A percentile compares a stretch with the other conserved stretches of the same genome.
Evolutionary conservation across 2,329 filamentous ascomycete species (phyloP).

Genomic region (Colletotrichum sp.): DNA sequence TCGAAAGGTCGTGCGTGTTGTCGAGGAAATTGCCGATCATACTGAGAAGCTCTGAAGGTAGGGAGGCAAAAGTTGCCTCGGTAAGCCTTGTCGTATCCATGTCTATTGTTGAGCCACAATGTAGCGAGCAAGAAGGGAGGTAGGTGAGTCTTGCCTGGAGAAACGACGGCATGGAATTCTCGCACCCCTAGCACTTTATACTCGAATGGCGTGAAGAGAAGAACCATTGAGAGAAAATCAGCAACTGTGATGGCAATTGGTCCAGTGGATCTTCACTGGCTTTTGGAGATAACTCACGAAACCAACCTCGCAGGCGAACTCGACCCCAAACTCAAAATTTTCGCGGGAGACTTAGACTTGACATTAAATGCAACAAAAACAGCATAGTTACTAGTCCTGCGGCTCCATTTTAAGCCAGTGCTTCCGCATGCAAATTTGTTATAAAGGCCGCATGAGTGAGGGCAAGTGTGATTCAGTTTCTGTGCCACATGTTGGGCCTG

Average conservation of each 20-base stretch:
- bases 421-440: too few species aligned
- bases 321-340: background rate
- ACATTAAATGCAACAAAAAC: too few species aligned
- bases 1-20: fast-evolving
- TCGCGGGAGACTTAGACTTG: background rate
- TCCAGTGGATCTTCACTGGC: background rate
- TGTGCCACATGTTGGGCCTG: too few species aligned
- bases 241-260: background rate
- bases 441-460: too few species aligned
- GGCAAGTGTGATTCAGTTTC: too few species aligned
- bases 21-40: background rate
- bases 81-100: background rate
- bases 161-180: background rate
- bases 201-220: background rate
- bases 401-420: too few species aligned
- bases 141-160: background rate
- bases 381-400: too few species aligned
- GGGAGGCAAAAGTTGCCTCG: background rate
- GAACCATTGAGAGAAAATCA: background rate
- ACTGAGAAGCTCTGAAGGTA: background rate
- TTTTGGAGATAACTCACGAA: background rate
- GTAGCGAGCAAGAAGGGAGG: background rate
- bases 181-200: background rate
- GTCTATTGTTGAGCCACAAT: background rate
- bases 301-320: background rate